A percentile compares a stretch with the other conserved stretches of the same genome.
Conservation (phyloP, 108 stramenopile species). For the Pelagomonas calceolata region DNA sequence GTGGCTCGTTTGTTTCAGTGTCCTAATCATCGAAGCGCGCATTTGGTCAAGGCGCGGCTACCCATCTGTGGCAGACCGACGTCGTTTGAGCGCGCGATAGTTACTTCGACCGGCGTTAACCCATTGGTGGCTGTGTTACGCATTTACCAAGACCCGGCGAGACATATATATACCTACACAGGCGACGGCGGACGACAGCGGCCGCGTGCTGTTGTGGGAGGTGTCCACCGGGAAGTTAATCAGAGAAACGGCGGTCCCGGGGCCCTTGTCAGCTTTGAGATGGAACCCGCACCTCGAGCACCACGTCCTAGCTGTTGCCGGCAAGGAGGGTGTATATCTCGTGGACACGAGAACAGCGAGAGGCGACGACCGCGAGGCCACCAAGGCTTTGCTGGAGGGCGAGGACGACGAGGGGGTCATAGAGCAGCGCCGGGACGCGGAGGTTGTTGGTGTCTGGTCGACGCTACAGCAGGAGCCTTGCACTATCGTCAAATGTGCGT, state of each 20-base stretch:
- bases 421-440: neutral
- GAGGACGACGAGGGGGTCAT: conserved; percentile 21
- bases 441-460: neutral
- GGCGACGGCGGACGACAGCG: conserved; percentile 73
- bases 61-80: too few species aligned
- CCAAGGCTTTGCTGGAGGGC: conserved; percentile 63
- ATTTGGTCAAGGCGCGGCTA: too few species aligned
- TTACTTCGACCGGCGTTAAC: too few species aligned
- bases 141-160: too few species aligned
- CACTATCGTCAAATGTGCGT: too few species aligned
- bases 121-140: too few species aligned
- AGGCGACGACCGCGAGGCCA: conserved; percentile 58
- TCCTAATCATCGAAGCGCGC: too few species aligned
- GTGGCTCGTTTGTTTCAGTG: conserved; percentile 48
- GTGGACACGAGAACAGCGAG: conserved; percentile 76
- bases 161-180: too few species aligned
- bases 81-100: too few species aligned
- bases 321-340: conserved; percentile 58
- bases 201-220: conserved; percentile 83
- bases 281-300: conserved; percentile 85
- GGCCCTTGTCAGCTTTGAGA: conserved; percentile 53
- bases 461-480: neutral
- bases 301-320: conserved; percentile 66
- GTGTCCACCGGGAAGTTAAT: conserved; percentile 62
- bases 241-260: neutral